Percentiles rank a stretch among this genome's conserved stretches.
Evolutionary conservation across 495 filamentous ascomycete genomes (phyloP).

Genomic region (Penicillium cataractarum): DNA sequence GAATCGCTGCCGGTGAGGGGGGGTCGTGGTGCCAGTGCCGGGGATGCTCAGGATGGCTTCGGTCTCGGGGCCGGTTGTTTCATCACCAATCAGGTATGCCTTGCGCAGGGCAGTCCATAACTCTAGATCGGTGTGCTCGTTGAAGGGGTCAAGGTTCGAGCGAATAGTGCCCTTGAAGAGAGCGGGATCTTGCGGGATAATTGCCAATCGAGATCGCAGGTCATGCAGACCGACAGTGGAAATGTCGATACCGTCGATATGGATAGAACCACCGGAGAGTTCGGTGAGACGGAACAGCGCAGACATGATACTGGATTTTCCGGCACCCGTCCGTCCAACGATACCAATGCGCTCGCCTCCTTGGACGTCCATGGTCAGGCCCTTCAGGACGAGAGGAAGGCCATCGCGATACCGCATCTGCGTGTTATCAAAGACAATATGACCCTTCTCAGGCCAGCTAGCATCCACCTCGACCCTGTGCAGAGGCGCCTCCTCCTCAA

Average conservation of each 20-base stretch:
- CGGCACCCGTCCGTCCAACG: conserved; percentile 90
- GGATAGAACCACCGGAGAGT: conserved; percentile 79
- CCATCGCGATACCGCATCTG: conserved; percentile 88
- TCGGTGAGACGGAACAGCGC: conserved; percentile 91
- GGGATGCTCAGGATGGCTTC: conserved; percentile 28
- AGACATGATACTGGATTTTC: conserved; percentile 93
- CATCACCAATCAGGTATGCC: conserved; percentile 71
- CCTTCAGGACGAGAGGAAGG: conserved; percentile 82
- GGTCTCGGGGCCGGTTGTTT: conserved; percentile 25
- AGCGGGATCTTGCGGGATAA: conserved; percentile 96
- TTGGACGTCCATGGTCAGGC: conserved; percentile 72
- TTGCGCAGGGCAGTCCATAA: conserved; percentile 86
- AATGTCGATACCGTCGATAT: conserved; percentile 91
- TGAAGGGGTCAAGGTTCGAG: conserved; percentile 90
- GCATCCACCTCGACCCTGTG: conserved; percentile 66
- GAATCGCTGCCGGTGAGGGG: conserved; percentile 15
- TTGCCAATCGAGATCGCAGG: conserved; percentile 83
- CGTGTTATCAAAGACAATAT: conserved; percentile 82
- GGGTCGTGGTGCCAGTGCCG: conserved; percentile 18
- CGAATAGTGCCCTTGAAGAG: conserved; percentile 91
- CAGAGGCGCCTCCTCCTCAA: conserved; percentile 87
- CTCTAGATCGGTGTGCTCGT: conserved; percentile 82
- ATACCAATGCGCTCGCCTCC: conserved; percentile 93
- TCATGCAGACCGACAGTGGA: conserved; percentile 81
- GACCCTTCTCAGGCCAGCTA: conserved; percentile 81